Conservation (phyloP, 2,329 filamentous ascomycete species). For the Seiridium unicorne region DNA sequence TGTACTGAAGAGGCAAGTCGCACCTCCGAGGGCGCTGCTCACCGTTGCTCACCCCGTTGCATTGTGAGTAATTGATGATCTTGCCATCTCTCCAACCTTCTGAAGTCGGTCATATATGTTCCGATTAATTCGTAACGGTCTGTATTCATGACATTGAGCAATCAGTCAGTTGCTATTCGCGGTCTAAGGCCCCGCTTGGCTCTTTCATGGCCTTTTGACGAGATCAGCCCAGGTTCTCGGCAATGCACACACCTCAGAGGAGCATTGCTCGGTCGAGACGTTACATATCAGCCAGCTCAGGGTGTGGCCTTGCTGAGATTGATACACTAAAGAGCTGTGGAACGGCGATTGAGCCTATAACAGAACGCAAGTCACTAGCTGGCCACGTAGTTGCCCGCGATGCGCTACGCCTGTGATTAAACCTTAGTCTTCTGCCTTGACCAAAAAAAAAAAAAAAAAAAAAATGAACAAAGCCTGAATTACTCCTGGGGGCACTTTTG, state of each 20-base stretch:
- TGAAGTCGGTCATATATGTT: constrained; percentile 1
- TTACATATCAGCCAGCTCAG: not conserved
- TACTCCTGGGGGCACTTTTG: not conserved
- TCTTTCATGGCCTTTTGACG: not conserved
- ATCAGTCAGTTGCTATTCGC: constrained; percentile 5
- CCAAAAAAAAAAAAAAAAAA: not conserved
- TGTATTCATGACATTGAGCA: not conserved
- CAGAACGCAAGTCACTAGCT: not conserved
- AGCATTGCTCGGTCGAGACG: no score
- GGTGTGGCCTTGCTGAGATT: not conserved
- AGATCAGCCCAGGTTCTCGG: no score
- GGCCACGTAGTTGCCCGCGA: not conserved
- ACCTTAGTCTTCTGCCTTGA: not conserved
- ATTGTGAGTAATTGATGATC: constrained; percentile 10
- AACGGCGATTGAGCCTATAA: not conserved
- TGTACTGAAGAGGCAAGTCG: constrained; percentile 22
- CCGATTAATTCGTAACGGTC: not conserved
- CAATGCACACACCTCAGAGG: no score
- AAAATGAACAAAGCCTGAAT: not conserved
- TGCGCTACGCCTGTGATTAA: not conserved
- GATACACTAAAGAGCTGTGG: not conserved
- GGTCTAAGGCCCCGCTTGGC: not conserved
- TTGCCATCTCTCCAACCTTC: constrained; percentile 7
- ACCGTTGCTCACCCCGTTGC: constrained; percentile 10
- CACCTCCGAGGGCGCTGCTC: constrained; percentile 7